phyloP scores from a whole-genome alignment of 2,329 filamentous ascomycete genomes.

The Aspergillus uvarum region DNA sequence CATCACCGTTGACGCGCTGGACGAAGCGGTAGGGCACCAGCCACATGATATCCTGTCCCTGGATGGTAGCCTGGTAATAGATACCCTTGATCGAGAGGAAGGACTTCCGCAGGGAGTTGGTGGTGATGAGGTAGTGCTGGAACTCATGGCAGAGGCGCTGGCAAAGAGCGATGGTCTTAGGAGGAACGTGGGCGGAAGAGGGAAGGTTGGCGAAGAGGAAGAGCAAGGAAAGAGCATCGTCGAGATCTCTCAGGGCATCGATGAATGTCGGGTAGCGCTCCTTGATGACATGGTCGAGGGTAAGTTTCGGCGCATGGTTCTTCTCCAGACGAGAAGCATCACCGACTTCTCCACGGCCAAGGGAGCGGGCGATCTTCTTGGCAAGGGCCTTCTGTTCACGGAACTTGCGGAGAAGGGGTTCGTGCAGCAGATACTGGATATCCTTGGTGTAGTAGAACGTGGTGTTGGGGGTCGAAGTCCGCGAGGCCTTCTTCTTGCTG shows the following conservation, averaged over 20 bases:
- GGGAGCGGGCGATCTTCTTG: conserved; percentile 93
- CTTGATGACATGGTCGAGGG: conserved; percentile 93
- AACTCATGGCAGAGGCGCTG: conserved; percentile 93
- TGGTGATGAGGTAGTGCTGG: conserved; percentile 93
- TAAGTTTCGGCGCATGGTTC: conserved; percentile 84
- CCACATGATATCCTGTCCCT: conserved; percentile 96
- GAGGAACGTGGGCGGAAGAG: conserved; percentile 81
- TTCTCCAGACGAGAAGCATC: conserved; percentile 89
- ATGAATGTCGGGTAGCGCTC: conserved; percentile 97
- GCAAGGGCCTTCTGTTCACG: conserved; percentile 94
- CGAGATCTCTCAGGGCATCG: conserved; percentile 88
- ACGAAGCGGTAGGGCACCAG: conserved; percentile 98
- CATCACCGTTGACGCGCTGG: conserved; percentile 86
- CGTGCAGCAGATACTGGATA: conserved; percentile 96
- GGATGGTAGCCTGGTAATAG: conserved; percentile 97
- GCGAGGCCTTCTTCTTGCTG: conserved; percentile 95
- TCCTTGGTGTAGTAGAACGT: conserved; percentile 94
- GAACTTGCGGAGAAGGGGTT: conserved; percentile 91
- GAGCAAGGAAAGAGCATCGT: conserved; percentile 94
- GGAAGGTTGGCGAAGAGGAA: conserved; percentile 97
- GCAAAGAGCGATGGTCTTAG: conserved; percentile 94
- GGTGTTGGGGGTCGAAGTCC: conserved; percentile 82
- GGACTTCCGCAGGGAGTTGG: conserved; percentile 87
- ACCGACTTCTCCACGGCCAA: conserved; percentile 85
- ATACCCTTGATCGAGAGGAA: conserved; percentile 99